These are phyloP conservation scores for Colletotrichum tabaci DNA, from an alignment of 2,329 filamentous ascomycete species.

Conservation along the genomic window DNA sequence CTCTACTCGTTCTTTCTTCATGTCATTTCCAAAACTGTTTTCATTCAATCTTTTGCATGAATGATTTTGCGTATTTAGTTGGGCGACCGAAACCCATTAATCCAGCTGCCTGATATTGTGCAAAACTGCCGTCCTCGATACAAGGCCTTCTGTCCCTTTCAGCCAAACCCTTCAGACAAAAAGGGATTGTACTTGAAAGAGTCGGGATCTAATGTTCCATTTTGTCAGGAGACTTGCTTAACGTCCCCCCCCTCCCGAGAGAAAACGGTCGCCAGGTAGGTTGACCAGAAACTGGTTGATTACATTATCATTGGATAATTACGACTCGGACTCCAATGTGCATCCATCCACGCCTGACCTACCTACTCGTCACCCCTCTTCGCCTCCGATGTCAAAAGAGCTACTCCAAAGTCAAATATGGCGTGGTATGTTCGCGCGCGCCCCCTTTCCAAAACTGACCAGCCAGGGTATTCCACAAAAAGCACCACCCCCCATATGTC, in stretches of 20 bases:
- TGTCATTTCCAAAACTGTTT: too few relatives aligned
- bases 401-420: neutral
- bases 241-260: neutral
- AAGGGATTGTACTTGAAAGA: too few relatives aligned
- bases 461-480: constrained; percentile 13
- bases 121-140: too few relatives aligned
- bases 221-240: neutral
- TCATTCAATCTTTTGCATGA: too few relatives aligned
- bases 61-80: too few relatives aligned
- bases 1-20: too few relatives aligned
- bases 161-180: too few relatives aligned
- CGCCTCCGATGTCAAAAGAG: constrained; percentile 4
- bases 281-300: constrained; percentile 8
- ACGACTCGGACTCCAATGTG: constrained; percentile 17
- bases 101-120: too few relatives aligned
- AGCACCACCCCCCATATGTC: neutral
- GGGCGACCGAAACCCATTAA: too few relatives aligned
- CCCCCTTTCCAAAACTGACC: constrained; percentile 6
- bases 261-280: neutral
- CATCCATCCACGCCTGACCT: neutral
- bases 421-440: constrained; percentile 14
- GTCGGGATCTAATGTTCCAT: too few relatives aligned
- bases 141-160: too few relatives aligned
- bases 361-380: constrained; percentile 8
- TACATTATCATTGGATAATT: constrained; percentile 30